These are phyloP conservation scores for Gymnopus androsaceus DNA, from an alignment of 1,284 basidiomycete genomes.

Conservation along the genomic window DNA sequence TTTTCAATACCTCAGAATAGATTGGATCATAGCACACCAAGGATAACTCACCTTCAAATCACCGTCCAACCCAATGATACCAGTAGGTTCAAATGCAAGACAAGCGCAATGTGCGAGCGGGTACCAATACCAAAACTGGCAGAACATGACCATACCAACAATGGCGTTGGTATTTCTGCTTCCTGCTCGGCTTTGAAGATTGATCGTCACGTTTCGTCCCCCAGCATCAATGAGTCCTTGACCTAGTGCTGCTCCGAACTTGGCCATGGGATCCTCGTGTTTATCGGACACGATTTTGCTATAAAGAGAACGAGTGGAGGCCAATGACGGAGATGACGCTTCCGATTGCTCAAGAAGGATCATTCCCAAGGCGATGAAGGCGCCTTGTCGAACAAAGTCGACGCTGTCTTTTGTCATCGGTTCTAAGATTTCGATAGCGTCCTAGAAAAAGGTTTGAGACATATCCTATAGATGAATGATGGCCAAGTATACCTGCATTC, in stretches of 20 bases:
- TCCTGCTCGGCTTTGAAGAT: slow-evolving; percentile 87
- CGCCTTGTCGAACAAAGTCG: slow-evolving; percentile 97
- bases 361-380: slow-evolving; percentile 93
- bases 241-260: slow-evolving; percentile 91
- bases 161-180: slow-evolving; percentile 90
- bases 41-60: slow-evolving; percentile 69
- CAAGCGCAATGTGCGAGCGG: slow-evolving; percentile 93
- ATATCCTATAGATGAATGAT: too few species aligned
- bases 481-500: slow-evolving; percentile 66
- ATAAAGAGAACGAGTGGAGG: slow-evolving; percentile 80
- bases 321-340: slow-evolving; percentile 79
- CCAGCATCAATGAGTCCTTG: slow-evolving; percentile 97
- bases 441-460: slow-evolving; percentile 42
- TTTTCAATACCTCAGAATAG: slow-evolving; percentile 9
- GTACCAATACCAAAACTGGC: slow-evolving; percentile 99
- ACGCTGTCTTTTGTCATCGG: slow-evolving; percentile 97
- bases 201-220: slow-evolving; percentile 92
- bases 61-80: slow-evolving; percentile 86
- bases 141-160: slow-evolving; percentile 94
- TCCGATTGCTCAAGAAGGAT: slow-evolving; percentile 95
- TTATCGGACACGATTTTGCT: slow-evolving; percentile 90
- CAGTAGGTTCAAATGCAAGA: slow-evolving; percentile 91
- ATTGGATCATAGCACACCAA: too few species aligned
- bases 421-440: slow-evolving; percentile 92
- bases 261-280: slow-evolving; percentile 96